A percentile compares a stretch with the other conserved stretches of the same genome.
Conservation (phyloP, 2,329 filamentous ascomycete species). For the Pseudogymnoascus sp. region DNA sequence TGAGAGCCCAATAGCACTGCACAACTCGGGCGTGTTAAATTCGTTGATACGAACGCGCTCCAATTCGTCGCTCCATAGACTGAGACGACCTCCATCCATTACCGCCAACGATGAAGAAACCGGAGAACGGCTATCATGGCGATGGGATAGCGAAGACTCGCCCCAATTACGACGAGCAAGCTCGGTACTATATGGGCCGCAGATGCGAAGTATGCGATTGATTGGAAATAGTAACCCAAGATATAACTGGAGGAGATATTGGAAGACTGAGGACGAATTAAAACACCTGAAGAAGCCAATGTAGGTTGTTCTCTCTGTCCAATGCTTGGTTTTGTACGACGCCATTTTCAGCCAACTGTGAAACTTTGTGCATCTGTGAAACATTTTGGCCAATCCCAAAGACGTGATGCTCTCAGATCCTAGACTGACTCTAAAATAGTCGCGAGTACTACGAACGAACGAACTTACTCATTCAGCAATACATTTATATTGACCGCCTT, state of each 20-base stretch:
- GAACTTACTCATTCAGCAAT: slow-evolving; percentile 83
- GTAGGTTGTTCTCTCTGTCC: slow-evolving; percentile 34
- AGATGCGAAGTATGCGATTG: slow-evolving; percentile 73
- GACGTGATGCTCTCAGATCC: background rate
- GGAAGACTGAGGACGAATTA: slow-evolving; percentile 70
- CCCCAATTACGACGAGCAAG: slow-evolving; percentile 49
- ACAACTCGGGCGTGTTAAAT: slow-evolving; percentile 25
- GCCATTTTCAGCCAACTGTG: background rate
- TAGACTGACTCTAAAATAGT: slow-evolving; percentile 30
- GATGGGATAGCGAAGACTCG: slow-evolving; percentile 18
- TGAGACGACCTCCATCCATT: slow-evolving; percentile 9
- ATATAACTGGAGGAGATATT: slow-evolving; percentile 81
- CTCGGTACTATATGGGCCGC: slow-evolving; percentile 53
- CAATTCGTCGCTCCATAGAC: slow-evolving; percentile 20
- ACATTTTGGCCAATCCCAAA: background rate
- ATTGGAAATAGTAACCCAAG: slow-evolving; percentile 82
- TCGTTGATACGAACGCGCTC: slow-evolving; percentile 26
- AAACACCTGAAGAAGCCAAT: slow-evolving; percentile 62
- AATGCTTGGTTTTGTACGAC: background rate
- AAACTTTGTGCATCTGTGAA: background rate
- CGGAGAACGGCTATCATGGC: background rate
- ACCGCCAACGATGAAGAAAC: background rate
- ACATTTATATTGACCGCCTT: slow-evolving; percentile 84
- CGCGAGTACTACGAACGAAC: slow-evolving; percentile 82
- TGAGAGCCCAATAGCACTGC: slow-evolving; percentile 27